These are phyloP conservation scores for Tuber melanosporum DNA, from an alignment of 495 filamentous ascomycete species.

Conservation along the genomic window DNA sequence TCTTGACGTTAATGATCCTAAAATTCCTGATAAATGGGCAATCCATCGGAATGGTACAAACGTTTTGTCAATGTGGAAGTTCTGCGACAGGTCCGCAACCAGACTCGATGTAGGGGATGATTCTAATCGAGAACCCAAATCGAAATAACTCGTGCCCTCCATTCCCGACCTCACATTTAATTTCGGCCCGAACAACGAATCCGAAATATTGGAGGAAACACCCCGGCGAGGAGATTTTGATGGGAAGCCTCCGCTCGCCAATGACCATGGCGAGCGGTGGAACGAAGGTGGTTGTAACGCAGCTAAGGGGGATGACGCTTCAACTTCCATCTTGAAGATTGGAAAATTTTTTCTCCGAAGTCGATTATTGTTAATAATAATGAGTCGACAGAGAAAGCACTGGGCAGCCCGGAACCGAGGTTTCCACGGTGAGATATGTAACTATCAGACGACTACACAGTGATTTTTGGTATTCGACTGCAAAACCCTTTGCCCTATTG, in stretches of 20 bases:
- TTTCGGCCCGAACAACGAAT: conserved; percentile 69
- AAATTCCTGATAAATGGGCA: conserved; percentile 6
- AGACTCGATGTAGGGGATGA: conserved; percentile 87
- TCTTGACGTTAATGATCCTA: conserved; percentile 12
- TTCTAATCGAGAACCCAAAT: conserved; percentile 62
- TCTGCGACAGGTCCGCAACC: conserved; percentile 89
- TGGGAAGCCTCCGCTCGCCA: conserved; percentile 42
- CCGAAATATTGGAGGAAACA: conserved; percentile 14
- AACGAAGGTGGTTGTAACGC: conserved; percentile 80
- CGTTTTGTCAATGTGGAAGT: conserved; percentile 69
- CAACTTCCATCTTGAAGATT: conserved; percentile 53
- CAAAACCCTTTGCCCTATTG: neutral
- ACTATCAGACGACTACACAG: conserved; percentile 1
- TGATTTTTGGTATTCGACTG: neutral
- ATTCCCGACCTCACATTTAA: conserved; percentile 49
- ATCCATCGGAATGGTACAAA: conserved; percentile 12
- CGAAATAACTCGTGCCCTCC: conserved; percentile 63
- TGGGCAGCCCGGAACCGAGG: neutral
- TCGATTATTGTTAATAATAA: neutral
- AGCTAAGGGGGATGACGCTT: conserved; percentile 87
- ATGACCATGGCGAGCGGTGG: conserved; percentile 52
- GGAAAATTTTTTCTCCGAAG: neutral
- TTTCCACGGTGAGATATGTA: neutral
- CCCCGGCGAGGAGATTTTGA: conserved; percentile 9
- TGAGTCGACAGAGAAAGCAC: neutral